These are phyloP conservation scores for Zopfochytrium polystomum DNA, from an alignment of 371 early-diverging fungal genomes.

Conservation along the genomic window DNA sequence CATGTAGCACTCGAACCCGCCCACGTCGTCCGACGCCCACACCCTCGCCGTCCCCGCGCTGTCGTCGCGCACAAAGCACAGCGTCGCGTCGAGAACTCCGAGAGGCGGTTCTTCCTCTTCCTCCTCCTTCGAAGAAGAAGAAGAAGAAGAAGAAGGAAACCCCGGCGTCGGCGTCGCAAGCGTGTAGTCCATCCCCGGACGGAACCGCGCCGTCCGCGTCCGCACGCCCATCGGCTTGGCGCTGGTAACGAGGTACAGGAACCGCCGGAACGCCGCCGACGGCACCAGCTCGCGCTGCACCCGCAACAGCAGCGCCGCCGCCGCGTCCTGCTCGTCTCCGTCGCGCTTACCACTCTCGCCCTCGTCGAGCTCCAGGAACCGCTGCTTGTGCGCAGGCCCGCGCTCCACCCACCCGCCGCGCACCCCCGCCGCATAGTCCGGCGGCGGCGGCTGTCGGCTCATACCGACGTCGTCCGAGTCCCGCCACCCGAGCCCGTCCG, in stretches of 20 bases:
- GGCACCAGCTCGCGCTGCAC: conserved; percentile 26
- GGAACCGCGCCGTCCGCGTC: conserved; percentile 54
- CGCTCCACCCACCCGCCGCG: conserved; percentile 50
- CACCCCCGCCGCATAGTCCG: conserved; percentile 58
- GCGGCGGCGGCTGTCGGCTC: conserved; percentile 8
- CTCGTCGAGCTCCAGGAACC: conserved; percentile 49
- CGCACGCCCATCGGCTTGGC: conserved; percentile 21
- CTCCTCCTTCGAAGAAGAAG: too few relatives aligned
- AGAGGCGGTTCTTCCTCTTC: conserved; percentile 6
- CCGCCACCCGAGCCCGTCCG: conserved; percentile 34
- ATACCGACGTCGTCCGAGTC: too few relatives aligned
- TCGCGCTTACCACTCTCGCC: too few relatives aligned
- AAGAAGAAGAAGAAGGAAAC: too few relatives aligned
- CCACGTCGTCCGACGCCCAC: conserved; percentile 65
- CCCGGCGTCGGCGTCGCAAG: conserved; percentile 58
- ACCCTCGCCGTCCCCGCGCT: conserved; percentile 22
- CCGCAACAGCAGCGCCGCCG: too few relatives aligned
- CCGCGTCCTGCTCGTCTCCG: too few relatives aligned
- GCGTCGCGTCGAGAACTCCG: conserved; percentile 53
- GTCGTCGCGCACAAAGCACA: conserved; percentile 43
- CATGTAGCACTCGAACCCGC: conserved; percentile 77
- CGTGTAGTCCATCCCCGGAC: conserved; percentile 71
- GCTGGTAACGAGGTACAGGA: conserved; percentile 26
- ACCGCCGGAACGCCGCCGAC: conserved; percentile 27
- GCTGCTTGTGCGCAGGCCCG: conserved; percentile 61